Conservation (phyloP, 2,329 filamentous ascomycete genomes). For the Ophiosphaerella korrae region DNA sequence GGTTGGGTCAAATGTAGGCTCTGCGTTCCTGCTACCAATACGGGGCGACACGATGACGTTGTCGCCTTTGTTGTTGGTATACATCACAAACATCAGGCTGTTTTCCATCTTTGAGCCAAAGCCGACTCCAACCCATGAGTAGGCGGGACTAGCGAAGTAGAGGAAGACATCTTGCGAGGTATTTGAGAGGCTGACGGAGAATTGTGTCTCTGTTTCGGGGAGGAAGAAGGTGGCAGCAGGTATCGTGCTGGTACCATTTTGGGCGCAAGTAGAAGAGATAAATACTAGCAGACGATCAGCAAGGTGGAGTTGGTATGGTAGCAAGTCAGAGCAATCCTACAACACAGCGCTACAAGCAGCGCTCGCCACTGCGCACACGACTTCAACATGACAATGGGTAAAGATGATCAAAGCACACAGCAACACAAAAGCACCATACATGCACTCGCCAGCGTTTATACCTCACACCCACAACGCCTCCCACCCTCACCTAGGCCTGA, state of each 20-base stretch:
- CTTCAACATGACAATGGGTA: conserved; percentile 1
- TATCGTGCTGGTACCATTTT: not conserved
- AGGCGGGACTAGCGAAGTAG: conserved; percentile 42
- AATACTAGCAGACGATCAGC: conserved; percentile 16
- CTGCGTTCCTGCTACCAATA: conserved; percentile 38
- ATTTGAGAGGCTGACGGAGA: conserved; percentile 42
- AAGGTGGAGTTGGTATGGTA: no score
- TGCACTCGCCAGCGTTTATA: not conserved
- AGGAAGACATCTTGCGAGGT: conserved; percentile 43
- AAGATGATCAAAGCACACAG: not conserved
- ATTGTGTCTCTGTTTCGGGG: conserved; percentile 39
- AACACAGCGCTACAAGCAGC: conserved; percentile 14
- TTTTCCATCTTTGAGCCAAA: conserved; percentile 51
- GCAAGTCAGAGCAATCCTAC: conserved; percentile 7
- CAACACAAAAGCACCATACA: no score
- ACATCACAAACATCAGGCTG: conserved; percentile 53
- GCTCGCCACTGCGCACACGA: conserved; percentile 3
- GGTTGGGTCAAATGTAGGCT: conserved; percentile 40
- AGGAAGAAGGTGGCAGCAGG: conserved; percentile 41
- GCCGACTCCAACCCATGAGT: conserved; percentile 53
- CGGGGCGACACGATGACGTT: conserved; percentile 49
- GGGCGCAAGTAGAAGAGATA: conserved; percentile 15
- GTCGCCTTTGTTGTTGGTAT: conserved; percentile 42
- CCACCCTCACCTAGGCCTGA: not conserved
- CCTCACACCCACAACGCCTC: not conserved